A percentile compares a stretch with the other conserved stretches of the same genome.
phyloP scores from a whole-genome alignment of 495 filamentous ascomycete genomes.

The Penicillium coprophilum region DNA sequence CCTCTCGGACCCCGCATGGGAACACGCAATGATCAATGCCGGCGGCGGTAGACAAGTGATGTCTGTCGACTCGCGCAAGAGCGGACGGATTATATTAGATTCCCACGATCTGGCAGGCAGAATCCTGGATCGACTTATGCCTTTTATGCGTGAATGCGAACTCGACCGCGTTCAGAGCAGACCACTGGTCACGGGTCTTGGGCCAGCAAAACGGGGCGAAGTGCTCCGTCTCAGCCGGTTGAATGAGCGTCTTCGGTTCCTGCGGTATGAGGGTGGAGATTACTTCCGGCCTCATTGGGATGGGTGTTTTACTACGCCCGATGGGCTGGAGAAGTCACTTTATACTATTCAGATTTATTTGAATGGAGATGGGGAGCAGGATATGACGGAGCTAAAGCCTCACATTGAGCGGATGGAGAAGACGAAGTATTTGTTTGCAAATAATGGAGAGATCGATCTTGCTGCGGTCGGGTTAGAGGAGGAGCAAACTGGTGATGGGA shows the following conservation, averaged over 20 bases:
- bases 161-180: constrained; percentile 38
- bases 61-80: constrained; percentile 58
- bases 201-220: constrained; percentile 44
- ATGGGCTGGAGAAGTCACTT: constrained; percentile 58
- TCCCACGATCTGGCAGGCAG: constrained; percentile 57
- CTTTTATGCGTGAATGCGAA: constrained; percentile 44
- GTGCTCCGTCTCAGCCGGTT: constrained; percentile 57
- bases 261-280: constrained; percentile 73
- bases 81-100: constrained; percentile 76
- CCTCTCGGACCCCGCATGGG: constrained; percentile 28
- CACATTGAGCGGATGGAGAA: constrained; percentile 25
- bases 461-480: constrained; percentile 2
- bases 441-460: constrained; percentile 19
- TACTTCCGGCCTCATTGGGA: constrained; percentile 83
- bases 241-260: constrained; percentile 78
- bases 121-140: constrained; percentile 59
- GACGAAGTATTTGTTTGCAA: constrained; percentile 11
- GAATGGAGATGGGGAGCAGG: constrained; percentile 57
- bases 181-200: constrained; percentile 47
- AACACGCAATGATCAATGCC: constrained; percentile 57
- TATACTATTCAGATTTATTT: constrained; percentile 86
- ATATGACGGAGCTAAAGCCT: constrained; percentile 32
- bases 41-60: constrained; percentile 60
- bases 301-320: constrained; percentile 60
- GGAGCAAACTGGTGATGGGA: not conserved